Percentiles rank a stretch among this genome's conserved stretches.
phyloP scores from a whole-genome alignment of 176 grass and related monocot genomes.

The Avena atlantica region DNA sequence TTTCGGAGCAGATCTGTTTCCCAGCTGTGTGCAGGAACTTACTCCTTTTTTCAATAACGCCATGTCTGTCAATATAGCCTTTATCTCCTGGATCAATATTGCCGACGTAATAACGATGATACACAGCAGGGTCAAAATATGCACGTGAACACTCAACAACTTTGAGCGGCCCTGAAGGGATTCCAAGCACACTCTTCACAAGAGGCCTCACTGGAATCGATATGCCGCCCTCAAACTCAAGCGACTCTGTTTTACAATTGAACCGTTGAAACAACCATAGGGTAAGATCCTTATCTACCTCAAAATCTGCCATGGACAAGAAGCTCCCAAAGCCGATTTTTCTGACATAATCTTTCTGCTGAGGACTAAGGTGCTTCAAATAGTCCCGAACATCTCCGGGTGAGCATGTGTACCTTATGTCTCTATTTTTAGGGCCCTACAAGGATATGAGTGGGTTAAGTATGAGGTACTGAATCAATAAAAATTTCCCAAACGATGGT shows the following conservation, averaged over 20 bases:
- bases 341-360: not conserved
- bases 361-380: not conserved
- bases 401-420: not conserved
- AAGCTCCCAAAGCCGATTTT: not conserved
- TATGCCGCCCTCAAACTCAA: not conserved
- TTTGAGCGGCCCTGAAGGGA: not conserved
- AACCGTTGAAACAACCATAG: not conserved
- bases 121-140: not conserved
- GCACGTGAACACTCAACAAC: not conserved
- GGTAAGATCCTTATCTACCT: not conserved
- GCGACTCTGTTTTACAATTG: not conserved
- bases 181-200: constrained; percentile 11
- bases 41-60: not conserved
- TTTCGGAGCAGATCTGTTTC: not conserved
- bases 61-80: not conserved
- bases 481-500: not conserved
- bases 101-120: not conserved
- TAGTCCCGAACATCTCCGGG: not conserved
- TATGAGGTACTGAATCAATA: not conserved
- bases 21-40: not conserved
- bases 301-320: not conserved
- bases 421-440: not conserved
- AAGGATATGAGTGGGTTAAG: not conserved
- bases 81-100: not conserved
- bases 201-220: constrained; percentile 13